These are phyloP conservation scores for Saccharomyces hybrid DNA, from an alignment of 1,139 yeast species.

Conservation along the genomic window DNA sequence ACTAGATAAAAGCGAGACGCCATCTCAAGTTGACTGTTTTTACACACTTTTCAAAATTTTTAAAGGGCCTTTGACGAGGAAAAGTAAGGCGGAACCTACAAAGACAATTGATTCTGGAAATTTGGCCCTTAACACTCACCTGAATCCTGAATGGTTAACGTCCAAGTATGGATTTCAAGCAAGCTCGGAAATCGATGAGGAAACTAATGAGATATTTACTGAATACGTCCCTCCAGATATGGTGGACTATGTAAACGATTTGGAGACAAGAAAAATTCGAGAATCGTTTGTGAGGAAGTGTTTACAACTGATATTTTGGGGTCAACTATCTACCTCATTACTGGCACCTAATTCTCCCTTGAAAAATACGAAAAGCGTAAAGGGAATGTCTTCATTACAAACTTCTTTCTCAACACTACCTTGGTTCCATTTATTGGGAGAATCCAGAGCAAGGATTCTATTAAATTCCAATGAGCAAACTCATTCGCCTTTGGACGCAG, in stretches of 20 bases:
- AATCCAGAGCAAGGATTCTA: conserved; percentile 23
- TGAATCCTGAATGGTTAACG: conserved; percentile 47
- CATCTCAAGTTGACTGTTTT: conserved; percentile 48
- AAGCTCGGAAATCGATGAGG: conserved; percentile 37
- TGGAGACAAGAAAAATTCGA: conserved; percentile 27
- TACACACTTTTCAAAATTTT: conserved; percentile 51
- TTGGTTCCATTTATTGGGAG: conserved; percentile 40
- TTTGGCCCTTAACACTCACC: conserved; percentile 44
- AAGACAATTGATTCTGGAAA: conserved; percentile 47
- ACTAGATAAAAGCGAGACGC: conserved; percentile 29
- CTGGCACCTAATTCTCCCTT: conserved; percentile 5
- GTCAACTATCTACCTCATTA: conserved; percentile 29
- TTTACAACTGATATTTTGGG: conserved; percentile 42
- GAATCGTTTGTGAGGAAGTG: conserved; percentile 47
- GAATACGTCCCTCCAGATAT: conserved; percentile 54
- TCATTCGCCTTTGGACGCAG: conserved; percentile 25
- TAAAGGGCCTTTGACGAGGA: conserved; percentile 48
- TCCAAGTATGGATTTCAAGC: conserved; percentile 35
- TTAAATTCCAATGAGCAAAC: conserved; percentile 12
- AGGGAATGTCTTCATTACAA: conserved; percentile 34
- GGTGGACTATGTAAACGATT: conserved; percentile 32
- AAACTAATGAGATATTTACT: conserved; percentile 21
- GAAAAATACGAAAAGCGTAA: conserved; percentile 12
- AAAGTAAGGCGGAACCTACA: conserved; percentile 37
- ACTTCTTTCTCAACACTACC: conserved; percentile 33